Evolutionary conservation across 495 filamentous ascomycete species (phyloP).

Genomic region (Penicillium fimorum): DNA sequence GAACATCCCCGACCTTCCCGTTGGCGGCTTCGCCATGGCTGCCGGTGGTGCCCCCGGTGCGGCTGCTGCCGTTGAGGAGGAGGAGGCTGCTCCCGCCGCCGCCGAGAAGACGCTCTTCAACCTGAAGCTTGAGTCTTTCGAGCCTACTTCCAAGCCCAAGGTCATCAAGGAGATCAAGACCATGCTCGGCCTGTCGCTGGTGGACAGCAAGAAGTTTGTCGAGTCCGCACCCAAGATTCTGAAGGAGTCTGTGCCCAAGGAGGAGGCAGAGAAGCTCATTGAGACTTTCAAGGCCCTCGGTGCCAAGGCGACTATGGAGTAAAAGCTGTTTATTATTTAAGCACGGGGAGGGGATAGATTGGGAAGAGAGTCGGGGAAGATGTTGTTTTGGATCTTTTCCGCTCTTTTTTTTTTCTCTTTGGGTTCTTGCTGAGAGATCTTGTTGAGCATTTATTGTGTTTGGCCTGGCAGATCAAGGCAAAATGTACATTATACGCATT

Average conservation of each 20-base stretch:
- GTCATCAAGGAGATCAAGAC: conserved; percentile 99
- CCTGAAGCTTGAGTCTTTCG: conserved; percentile 86
- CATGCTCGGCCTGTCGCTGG: conserved; percentile 89
- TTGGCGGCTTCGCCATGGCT: conserved; percentile 79
- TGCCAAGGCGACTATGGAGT: conserved; percentile 87
- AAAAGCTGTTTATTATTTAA: conserved; percentile 32
- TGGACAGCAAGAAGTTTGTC: conserved; percentile 99
- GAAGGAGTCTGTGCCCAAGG: conserved; percentile 98
- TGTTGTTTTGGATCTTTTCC: conserved; percentile 14
- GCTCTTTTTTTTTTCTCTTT: conserved; percentile 7
- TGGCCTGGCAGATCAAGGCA: conserved; percentile 30
- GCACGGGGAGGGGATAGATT: conserved; percentile 11
- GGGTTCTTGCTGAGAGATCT: conserved; percentile 26
- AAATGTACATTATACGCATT: conserved; percentile 50
- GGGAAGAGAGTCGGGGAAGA: conserved; percentile 20
- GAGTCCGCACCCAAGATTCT: conserved; percentile 95
- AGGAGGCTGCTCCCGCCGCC: conserved; percentile 74
- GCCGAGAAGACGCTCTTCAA: conserved; percentile 98
- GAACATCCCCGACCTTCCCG: conserved; percentile 96
- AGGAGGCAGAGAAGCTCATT: conserved; percentile 98
- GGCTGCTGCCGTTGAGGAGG: conserved; percentile 74
- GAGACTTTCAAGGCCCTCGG: conserved; percentile 90
- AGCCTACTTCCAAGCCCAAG: conserved; percentile 89
- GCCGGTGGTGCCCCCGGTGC: conserved; percentile 53
- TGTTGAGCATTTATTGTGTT: conserved; percentile 29